Conservation (phyloP, 2,329 filamentous ascomycete genomes). For the Stagonosporopsis cucurbitacearum region DNA sequence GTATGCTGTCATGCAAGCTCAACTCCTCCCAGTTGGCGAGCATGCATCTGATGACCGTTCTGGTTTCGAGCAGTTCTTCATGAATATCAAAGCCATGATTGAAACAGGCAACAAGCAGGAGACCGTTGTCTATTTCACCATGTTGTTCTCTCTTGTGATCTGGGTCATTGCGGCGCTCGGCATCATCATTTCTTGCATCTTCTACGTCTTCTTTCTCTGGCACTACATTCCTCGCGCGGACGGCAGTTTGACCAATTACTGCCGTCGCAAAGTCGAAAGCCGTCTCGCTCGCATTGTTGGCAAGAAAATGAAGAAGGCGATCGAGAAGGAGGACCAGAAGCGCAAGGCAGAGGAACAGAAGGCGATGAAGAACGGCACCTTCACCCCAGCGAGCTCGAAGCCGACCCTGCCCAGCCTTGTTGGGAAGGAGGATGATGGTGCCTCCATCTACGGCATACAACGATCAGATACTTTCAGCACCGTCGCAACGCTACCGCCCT, state of each 20-base stretch:
- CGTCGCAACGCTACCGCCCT: constrained; percentile 53
- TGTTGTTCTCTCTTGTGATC: constrained; percentile 89
- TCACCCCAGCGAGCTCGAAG: constrained; percentile 32
- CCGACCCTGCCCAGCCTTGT: constrained; percentile 53
- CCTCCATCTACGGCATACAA: constrained; percentile 43
- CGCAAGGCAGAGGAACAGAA: constrained; percentile 52
- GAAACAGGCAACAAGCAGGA: constrained; percentile 73
- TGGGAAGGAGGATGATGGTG: constrained; percentile 49
- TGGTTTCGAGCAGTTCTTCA: constrained; percentile 76
- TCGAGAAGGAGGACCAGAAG: constrained; percentile 74
- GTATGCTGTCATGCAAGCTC: constrained; percentile 79
- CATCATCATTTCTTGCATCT: constrained; percentile 74
- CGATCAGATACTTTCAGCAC: constrained; percentile 43
- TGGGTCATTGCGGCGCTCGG: constrained; percentile 82
- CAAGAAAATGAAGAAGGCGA: constrained; percentile 84
- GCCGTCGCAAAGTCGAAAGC: constrained; percentile 88
- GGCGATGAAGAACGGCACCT: constrained; percentile 55
- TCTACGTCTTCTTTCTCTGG: constrained; percentile 90
- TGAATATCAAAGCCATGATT: constrained; percentile 78
- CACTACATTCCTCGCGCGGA: constrained; percentile 86
- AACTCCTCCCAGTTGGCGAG: constrained; percentile 69
- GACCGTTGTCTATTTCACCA: constrained; percentile 82
- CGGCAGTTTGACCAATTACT: constrained; percentile 82
- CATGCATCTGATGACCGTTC: constrained; percentile 65
- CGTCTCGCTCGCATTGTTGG: constrained; percentile 84